A percentile compares a stretch with the other conserved stretches of the same genome.
Evolutionary conservation across 2,329 filamentous ascomycete genomes (phyloP).

Genomic region (Pseudogymnoascus sp.): DNA sequence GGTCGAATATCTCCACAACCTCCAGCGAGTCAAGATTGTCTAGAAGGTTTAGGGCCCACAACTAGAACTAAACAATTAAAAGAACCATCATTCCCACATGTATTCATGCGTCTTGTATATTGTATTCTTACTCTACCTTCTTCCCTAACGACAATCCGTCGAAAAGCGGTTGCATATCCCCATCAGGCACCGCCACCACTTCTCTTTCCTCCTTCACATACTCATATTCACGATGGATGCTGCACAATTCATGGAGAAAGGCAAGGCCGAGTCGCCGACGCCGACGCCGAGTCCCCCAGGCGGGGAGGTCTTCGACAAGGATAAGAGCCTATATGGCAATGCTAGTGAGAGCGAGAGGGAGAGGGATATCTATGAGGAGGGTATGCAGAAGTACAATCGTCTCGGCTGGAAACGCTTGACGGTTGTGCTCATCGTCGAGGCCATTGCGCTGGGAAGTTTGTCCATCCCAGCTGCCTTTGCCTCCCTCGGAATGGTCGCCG

Average conservation of each 20-base stretch:
- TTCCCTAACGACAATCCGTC: not conserved
- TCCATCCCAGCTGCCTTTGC: slow-evolving; percentile 23
- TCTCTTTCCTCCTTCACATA: not conserved
- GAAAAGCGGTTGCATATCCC: not conserved
- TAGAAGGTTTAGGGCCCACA: slow-evolving; percentile 7
- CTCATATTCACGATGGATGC: slow-evolving; percentile 1
- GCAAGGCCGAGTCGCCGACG: not conserved
- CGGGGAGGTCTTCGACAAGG: not conserved
- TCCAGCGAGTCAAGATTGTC: slow-evolving; percentile 7
- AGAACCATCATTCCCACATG: slow-evolving; percentile 1
- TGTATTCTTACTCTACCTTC: not conserved
- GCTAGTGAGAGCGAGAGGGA: slow-evolving; percentile 15
- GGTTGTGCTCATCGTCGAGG: slow-evolving; percentile 43
- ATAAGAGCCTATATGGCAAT: slow-evolving; percentile 9
- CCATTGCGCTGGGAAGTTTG: slow-evolving; percentile 36
- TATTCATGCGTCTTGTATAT: not conserved
- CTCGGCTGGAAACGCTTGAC: slow-evolving; percentile 43
- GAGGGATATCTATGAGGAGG: slow-evolving; percentile 16
- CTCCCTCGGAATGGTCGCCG: slow-evolving; percentile 23
- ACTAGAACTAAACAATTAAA: not conserved
- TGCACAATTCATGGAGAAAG: not conserved
- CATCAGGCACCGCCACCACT: not conserved
- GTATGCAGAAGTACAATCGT: slow-evolving; percentile 19
- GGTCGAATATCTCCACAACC: not conserved
- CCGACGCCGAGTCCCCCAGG: not conserved